Base-by-base conservation (phyloP, 1,284 basidiomycete species). In the Cryptococcus sp. region DNA sequence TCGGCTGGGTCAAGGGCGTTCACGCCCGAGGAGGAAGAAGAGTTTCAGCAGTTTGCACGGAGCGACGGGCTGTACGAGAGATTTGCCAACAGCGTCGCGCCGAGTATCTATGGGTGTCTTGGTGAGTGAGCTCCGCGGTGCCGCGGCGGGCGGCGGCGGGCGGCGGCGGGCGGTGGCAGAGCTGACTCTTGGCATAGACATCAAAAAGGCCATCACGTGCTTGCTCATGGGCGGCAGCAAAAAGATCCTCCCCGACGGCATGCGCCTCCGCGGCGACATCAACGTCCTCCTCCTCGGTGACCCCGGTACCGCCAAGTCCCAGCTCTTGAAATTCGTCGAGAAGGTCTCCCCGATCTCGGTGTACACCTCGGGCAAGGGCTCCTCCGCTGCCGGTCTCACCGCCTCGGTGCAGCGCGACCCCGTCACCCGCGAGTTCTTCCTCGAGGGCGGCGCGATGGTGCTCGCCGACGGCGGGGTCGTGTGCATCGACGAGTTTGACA, bases 401-500 rank as follows among this genome's bases (percentile, higher is more conserved):
- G 96, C 96, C 12, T 93, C 91, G 0, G 96, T 99, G 2, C 96
- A 98, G 78, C 85, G 96, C 4, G 96, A 99, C 75, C 79, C 91
- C 1, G 83, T 87, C 50, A 42, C 23, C 2, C 18, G 96, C 46
- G 96, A 99, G 75, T 99, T 98, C 76, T 98, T 95, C 77, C 84
- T 99, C 9, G 96, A 99, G 80, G 96, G 96, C 5, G 96, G 96
- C 28, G 96, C 96, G 1, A 98, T 99, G 96, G 96, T 99, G 9
- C 84, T 99, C 33, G 96, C 96, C 0, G 96, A 99, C 72, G 93
- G 91, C 4, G 96, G 96, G 28, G 94, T 98, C 15, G 96, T 98
- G 20, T 98, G 96, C 73, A 99, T 99, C 70, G 96, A 99, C 72
- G 96, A 99, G 77, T 99, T 99, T 69, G 96, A 98, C 81, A 99